A percentile compares a stretch with the other conserved stretches of the same genome.
These are phyloP conservation scores for Cladosporium sphaerospermum DNA, from an alignment of 2,329 filamentous ascomycete species.

Conservation along the genomic window DNA sequence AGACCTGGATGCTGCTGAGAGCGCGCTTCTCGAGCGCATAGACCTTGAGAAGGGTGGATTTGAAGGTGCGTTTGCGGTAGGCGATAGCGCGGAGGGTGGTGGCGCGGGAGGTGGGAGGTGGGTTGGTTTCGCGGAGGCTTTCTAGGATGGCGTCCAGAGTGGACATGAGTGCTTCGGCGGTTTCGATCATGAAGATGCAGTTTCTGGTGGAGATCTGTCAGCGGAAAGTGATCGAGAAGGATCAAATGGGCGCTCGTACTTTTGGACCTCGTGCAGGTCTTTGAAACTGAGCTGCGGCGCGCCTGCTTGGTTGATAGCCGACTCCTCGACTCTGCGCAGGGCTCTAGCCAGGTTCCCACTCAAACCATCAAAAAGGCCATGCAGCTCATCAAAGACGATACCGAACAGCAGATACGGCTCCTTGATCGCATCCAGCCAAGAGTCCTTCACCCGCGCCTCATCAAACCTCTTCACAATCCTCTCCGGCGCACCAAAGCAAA, in stretches of 20 bases:
- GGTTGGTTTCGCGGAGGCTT: background rate
- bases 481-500: constrained; percentile 2
- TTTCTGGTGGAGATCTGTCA: background rate
- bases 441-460: background rate
- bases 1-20: background rate
- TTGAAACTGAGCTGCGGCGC: background rate
- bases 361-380: background rate
- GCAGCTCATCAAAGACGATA: constrained; percentile 3
- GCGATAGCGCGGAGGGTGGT: background rate
- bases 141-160: constrained; percentile 2
- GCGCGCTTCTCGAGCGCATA: constrained; percentile 1
- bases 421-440: background rate
- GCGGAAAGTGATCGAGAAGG: background rate
- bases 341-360: background rate
- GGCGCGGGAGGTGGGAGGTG: background rate
- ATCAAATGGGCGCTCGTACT: background rate
- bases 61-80: constrained; percentile 9
- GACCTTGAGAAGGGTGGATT: constrained; percentile 2
- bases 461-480: background rate
- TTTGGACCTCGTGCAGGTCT: background rate
- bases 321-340: background rate
- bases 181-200: constrained; percentile 3
- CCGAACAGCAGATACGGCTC: constrained; percentile 4
- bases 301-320: background rate
- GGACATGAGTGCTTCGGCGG: background rate